These are phyloP conservation scores for Termitomyces eurrhizus DNA, from an alignment of 768 basidiomycete species.

Conservation along the genomic window DNA sequence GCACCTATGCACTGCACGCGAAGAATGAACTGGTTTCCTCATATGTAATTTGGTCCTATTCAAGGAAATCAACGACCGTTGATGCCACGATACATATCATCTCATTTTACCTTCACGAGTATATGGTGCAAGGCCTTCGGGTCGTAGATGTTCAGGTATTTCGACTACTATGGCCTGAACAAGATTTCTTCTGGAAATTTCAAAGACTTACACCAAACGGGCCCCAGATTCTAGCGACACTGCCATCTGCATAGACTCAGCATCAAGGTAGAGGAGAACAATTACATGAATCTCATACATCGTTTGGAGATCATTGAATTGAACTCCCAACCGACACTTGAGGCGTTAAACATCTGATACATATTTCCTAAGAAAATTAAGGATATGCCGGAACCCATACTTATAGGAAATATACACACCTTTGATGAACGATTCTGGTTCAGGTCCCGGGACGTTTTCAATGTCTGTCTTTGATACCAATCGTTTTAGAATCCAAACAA, in stretches of 20 bases:
- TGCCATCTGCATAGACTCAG: not conserved
- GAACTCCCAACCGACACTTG: slow-evolving; percentile 15
- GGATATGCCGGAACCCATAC: not conserved
- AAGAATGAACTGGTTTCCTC: slow-evolving; percentile 1
- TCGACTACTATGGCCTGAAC: not conserved
- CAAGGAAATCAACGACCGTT: not conserved
- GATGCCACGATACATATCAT: not conserved
- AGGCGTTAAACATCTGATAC: slow-evolving; percentile 9
- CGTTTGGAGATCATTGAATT: slow-evolving; percentile 11
- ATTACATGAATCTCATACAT: slow-evolving; percentile 3
- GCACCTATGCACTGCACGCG: not conserved
- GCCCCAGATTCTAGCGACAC: slow-evolving; percentile 4
- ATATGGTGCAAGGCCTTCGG: slow-evolving; percentile 34
- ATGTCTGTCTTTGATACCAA: slow-evolving; percentile 20
- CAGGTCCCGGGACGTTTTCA: slow-evolving; percentile 33
- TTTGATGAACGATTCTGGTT: slow-evolving; percentile 23
- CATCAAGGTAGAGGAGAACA: not conserved
- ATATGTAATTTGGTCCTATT: slow-evolving; percentile 7
- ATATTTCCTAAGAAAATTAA: slow-evolving; percentile 15
- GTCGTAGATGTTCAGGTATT: slow-evolving; percentile 31
- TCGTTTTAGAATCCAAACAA: slow-evolving; percentile 13
- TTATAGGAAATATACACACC: slow-evolving; percentile 17
- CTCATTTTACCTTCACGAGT: slow-evolving; percentile 24
- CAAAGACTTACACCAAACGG: slow-evolving; percentile 1
- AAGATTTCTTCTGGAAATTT: not conserved